phyloP scores from a whole-genome alignment of 768 basidiomycete species.

The Leccinum aurantiacum region DNA sequence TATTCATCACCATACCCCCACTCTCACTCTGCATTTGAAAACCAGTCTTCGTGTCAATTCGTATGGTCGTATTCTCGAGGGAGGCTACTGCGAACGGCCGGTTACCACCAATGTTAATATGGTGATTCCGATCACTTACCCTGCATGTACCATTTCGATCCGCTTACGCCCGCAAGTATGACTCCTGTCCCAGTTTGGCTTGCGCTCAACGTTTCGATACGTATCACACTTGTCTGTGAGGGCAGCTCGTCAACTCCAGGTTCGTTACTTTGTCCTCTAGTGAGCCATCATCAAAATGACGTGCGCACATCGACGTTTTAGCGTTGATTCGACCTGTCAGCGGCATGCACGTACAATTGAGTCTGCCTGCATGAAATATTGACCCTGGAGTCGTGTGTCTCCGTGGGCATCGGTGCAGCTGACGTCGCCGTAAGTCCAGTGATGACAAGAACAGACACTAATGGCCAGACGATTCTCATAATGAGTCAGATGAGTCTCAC shows the following conservation, averaged over 20 bases:
- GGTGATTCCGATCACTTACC: conserved; percentile 10
- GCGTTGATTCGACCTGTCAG: conserved; percentile 1
- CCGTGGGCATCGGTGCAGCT: conserved; percentile 21
- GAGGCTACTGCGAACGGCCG: conserved; percentile 9
- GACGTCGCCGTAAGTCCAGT: conserved; percentile 5
- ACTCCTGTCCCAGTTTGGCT: neutral
- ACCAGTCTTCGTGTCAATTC: conserved; percentile 1
- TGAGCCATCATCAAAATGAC: neutral
- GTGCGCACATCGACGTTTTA: conserved; percentile 3
- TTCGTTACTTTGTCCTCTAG: conserved; percentile 8
- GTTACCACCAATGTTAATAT: conserved; percentile 5
- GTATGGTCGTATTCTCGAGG: neutral
- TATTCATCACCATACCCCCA: conserved; percentile 12
- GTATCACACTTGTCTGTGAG: neutral
- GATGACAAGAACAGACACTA: conserved; percentile 5
- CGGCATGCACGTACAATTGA: conserved; percentile 11
- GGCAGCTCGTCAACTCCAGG: neutral
- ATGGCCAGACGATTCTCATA: conserved; percentile 6
- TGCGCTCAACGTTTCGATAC: neutral
- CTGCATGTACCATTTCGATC: conserved; percentile 10
- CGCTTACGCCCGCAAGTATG: neutral
- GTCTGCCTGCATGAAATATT: conserved; percentile 1
- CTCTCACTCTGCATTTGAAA: neutral
- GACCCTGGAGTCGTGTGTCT: conserved; percentile 10
- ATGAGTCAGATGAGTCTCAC: neutral